These are phyloP conservation scores for Eucalyptus lansdowneana DNA, from an alignment of 345 rosid species.

Conservation along the genomic window DNA sequence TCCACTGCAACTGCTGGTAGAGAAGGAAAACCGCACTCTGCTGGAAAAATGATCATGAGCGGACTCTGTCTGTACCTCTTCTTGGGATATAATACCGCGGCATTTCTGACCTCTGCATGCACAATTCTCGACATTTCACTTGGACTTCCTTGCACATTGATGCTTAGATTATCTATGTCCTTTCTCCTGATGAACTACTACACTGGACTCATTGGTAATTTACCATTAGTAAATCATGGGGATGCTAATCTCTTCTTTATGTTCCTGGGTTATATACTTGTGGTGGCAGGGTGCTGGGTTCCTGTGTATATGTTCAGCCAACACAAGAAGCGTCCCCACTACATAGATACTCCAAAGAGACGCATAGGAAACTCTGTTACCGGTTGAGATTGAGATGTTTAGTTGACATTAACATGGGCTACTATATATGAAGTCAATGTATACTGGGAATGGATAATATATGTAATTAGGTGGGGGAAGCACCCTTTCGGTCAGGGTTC, in stretches of 20 bases:
- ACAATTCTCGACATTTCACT: background rate
- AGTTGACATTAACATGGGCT: background rate
- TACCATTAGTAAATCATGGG: background rate
- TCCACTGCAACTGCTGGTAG: background rate
- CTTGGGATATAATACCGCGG: too few relatives aligned
- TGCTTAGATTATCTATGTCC: background rate
- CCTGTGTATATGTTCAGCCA: background rate
- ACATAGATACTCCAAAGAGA: background rate
- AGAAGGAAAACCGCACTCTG: background rate
- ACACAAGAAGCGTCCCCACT: background rate
- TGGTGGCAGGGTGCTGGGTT: background rate
- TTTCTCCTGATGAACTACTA: background rate
- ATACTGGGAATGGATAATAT: background rate
- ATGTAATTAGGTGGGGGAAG: background rate
- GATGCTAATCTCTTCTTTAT: fast-evolving
- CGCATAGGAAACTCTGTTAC: background rate
- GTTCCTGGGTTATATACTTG: background rate
- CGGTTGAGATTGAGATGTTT: background rate
- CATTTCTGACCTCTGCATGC: background rate
- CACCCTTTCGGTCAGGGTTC: too few relatives aligned
- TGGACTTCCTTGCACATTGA: background rate
- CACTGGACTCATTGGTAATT: background rate
- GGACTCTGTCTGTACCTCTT: background rate
- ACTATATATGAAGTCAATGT: background rate
- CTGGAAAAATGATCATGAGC: background rate